Conservation (phyloP, 192 early-diverging fungal species). For the Ambispora gerdemannii region DNA sequence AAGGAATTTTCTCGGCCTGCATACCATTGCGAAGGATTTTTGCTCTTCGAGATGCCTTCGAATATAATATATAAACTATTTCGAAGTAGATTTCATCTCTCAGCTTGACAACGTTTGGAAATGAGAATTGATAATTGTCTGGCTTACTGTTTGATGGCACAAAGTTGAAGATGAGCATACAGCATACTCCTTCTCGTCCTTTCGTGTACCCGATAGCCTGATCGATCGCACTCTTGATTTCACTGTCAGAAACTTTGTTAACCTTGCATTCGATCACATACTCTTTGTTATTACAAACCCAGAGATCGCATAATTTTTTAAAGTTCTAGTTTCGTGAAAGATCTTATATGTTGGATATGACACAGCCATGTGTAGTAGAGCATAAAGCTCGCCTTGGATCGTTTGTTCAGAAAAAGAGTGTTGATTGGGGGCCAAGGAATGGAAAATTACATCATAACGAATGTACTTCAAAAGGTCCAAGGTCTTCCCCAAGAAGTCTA, state of each 20-base stretch:
- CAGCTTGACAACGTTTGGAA: not conserved
- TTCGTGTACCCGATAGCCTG: not conserved
- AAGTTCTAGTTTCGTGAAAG: not conserved
- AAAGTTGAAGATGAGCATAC: not conserved
- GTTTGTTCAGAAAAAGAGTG: not conserved
- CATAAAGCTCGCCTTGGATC: not conserved
- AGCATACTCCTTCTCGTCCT: not conserved
- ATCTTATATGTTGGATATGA: not conserved
- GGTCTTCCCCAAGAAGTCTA: not conserved
- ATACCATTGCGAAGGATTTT: not conserved
- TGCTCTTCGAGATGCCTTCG: not conserved
- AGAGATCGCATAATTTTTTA: not conserved
- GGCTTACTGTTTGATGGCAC: not conserved
- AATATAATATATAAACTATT: conserved; percentile 16
- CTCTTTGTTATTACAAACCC: not conserved
- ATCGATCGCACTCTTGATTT: not conserved
- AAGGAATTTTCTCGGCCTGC: no score
- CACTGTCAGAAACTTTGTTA: not conserved
- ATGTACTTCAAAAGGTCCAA: not conserved
- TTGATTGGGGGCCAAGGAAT: no score
- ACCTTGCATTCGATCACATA: not conserved
- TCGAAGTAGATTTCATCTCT: conserved; percentile 1
- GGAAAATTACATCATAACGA: not conserved
- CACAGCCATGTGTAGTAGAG: not conserved
- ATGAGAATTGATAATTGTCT: not conserved